A percentile compares a stretch with the other conserved stretches of the same genome.
These are phyloP conservation scores for Salix dunnii DNA, from an alignment of 345 rosid genomes.

Conservation along the genomic window DNA sequence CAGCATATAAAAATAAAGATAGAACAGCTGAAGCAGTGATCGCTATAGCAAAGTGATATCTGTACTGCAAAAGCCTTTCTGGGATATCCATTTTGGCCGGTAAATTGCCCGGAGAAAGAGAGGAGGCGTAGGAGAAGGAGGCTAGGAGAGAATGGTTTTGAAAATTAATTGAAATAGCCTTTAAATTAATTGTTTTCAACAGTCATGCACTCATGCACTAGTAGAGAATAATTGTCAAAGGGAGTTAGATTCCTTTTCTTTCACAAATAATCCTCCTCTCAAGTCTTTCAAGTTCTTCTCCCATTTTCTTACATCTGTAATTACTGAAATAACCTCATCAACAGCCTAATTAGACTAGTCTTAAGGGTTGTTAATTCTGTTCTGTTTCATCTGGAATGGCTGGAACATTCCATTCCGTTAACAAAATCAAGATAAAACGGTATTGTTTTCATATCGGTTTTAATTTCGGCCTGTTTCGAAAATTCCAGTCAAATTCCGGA, in stretches of 20 bases:
- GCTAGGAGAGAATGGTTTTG: background rate
- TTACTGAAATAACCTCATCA: background rate
- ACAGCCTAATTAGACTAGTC: background rate
- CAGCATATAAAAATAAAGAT: slow-evolving; percentile 40
- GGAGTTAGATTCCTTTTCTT: slow-evolving; percentile 29
- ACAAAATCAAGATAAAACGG: too few species aligned
- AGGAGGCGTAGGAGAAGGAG: background rate
- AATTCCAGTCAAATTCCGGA: too few species aligned
- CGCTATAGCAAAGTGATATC: slow-evolving; percentile 40
- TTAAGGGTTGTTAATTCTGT: too few species aligned
- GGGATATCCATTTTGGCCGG: slow-evolving; percentile 42
- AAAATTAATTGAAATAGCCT: too few species aligned
- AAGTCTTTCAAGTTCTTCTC: background rate
- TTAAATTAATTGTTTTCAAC: too few species aligned
- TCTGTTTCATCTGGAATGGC: too few species aligned
- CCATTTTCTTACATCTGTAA: background rate
- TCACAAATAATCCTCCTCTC: slow-evolving; percentile 5
- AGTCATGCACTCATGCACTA: too few species aligned
- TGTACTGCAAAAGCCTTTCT: slow-evolving; percentile 52
- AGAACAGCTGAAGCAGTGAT: slow-evolving; percentile 28
- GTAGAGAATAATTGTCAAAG: slow-evolving; percentile 3
- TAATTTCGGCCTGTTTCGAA: too few species aligned
- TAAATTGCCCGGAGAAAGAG: background rate
- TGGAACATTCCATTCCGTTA: too few species aligned
- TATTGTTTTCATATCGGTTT: too few species aligned